A percentile compares a stretch with the other conserved stretches of the same genome.
phyloP scores from a whole-genome alignment of 495 filamentous ascomycete species.

The Xylaria grammica region DNA sequence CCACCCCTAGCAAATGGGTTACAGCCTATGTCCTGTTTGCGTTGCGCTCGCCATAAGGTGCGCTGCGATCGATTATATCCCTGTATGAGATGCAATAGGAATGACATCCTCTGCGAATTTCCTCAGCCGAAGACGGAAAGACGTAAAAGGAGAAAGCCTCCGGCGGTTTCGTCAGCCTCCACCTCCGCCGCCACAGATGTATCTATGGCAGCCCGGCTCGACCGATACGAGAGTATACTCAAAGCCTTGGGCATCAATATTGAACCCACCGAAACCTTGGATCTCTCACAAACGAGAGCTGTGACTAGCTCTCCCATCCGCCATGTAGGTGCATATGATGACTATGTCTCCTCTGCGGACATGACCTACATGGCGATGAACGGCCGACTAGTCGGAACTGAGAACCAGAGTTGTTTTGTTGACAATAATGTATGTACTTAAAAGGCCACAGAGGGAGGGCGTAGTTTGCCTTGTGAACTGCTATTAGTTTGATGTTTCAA shows the following conservation, averaged over 20 bases:
- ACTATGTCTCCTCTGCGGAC: too few relatives aligned
- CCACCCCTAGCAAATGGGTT: background rate
- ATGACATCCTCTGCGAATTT: background rate
- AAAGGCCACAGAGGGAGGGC: too few relatives aligned
- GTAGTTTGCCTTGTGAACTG: too few relatives aligned
- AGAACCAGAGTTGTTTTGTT: too few relatives aligned
- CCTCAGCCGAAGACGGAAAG: background rate
- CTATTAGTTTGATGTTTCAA: too few relatives aligned
- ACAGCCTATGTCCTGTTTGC: constrained; percentile 5
- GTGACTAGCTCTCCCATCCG: background rate
- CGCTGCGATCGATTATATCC: constrained; percentile 3
- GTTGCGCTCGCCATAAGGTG: constrained; percentile 1
- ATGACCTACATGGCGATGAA: too few relatives aligned
- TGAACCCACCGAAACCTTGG: background rate
- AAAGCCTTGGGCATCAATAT: background rate
- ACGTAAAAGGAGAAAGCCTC: background rate
- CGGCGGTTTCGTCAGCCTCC: background rate
- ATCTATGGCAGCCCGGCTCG: background rate
- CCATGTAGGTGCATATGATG: background rate
- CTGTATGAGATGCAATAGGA: background rate
- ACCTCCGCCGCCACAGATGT: background rate
- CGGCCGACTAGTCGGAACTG: too few relatives aligned
- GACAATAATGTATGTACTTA: too few relatives aligned
- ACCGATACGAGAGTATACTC: background rate
- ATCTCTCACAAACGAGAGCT: background rate